Conservation (phyloP, 2,329 filamentous ascomycete genomes). For the Trichoderma sp. region DNA sequence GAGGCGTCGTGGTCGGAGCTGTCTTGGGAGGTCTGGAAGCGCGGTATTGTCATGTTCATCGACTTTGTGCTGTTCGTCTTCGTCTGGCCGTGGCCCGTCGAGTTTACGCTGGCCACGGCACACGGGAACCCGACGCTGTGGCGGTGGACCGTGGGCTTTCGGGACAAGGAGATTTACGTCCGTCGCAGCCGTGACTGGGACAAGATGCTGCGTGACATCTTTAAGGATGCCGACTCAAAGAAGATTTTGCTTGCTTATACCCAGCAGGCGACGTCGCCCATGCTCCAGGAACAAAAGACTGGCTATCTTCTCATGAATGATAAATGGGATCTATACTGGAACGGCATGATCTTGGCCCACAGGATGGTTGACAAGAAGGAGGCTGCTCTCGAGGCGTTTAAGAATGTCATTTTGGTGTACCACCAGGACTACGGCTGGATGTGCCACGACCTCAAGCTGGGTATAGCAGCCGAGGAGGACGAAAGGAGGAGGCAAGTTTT, state of each 20-base stretch:
- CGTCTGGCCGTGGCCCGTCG: constrained; percentile 69
- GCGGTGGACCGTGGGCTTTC: constrained; percentile 73
- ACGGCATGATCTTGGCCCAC: constrained; percentile 72
- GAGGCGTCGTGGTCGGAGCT: constrained; percentile 56
- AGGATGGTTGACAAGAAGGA: constrained; percentile 63
- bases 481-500: constrained; percentile 71
- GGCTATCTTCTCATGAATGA: constrained; percentile 82
- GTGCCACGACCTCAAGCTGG: constrained; percentile 56
- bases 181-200: constrained; percentile 75
- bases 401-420: constrained; percentile 66
- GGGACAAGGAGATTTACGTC: constrained; percentile 76
- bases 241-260: constrained; percentile 61
- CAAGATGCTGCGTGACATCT: constrained; percentile 52
- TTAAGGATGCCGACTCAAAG: constrained; percentile 49
- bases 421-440: constrained; percentile 67
- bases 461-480: constrained; percentile 53
- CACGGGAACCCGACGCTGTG: constrained; percentile 65
- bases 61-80: constrained; percentile 70
- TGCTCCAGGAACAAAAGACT: constrained; percentile 71
- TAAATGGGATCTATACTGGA: constrained; percentile 86
- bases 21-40: constrained; percentile 52
- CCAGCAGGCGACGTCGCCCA: constrained; percentile 64
- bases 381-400: constrained; percentile 62
- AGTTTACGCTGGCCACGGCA: constrained; percentile 62
- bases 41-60: constrained; percentile 64